phyloP scores from a whole-genome alignment of 2,329 filamentous ascomycete genomes.

The Pseudomassariella vexata region DNA sequence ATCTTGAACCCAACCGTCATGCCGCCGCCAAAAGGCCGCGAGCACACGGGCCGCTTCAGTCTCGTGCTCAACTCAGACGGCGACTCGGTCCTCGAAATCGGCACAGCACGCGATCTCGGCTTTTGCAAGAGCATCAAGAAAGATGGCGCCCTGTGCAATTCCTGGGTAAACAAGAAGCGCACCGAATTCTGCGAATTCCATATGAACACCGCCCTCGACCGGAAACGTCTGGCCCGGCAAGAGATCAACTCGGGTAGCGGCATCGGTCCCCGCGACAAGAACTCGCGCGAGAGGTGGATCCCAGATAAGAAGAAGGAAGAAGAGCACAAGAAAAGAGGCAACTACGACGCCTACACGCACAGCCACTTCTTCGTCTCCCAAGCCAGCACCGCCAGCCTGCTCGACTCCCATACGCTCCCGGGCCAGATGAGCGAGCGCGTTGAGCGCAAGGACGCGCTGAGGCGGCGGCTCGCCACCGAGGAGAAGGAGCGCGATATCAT shows the following conservation, averaged over 20 bases:
- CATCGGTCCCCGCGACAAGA: slow-evolving; percentile 19
- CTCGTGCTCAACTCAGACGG: slow-evolving; percentile 79
- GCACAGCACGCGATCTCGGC: slow-evolving; percentile 75
- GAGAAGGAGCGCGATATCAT: slow-evolving; percentile 71
- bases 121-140: slow-evolving; percentile 83
- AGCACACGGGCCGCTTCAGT: slow-evolving; percentile 78
- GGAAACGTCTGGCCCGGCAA: slow-evolving; percentile 37
- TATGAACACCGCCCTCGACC: slow-evolving; percentile 73
- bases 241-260: slow-evolving; percentile 41
- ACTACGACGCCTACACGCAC: slow-evolving; percentile 55
- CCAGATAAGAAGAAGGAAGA: slow-evolving; percentile 15
- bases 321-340: slow-evolving; percentile 23
- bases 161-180: slow-evolving; percentile 83
- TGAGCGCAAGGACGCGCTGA: slow-evolving; percentile 60
- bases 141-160: slow-evolving; percentile 72
- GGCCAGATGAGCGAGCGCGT: slow-evolving; percentile 49
- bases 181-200: slow-evolving; percentile 93
- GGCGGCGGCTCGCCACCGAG: slow-evolving; percentile 56
- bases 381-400: slow-evolving; percentile 51
- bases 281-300: slow-evolving; percentile 25
- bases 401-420: slow-evolving; percentile 48
- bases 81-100: slow-evolving; percentile 87
- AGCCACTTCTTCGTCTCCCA: slow-evolving; percentile 49
- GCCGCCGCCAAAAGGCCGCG: slow-evolving; percentile 70
- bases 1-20: slow-evolving; percentile 89